Evolutionary conservation across 2,329 filamentous ascomycete species (phyloP), one percentile per base, ranked within the genome.

Genomic region (Coniochaeta sp.): DNA sequence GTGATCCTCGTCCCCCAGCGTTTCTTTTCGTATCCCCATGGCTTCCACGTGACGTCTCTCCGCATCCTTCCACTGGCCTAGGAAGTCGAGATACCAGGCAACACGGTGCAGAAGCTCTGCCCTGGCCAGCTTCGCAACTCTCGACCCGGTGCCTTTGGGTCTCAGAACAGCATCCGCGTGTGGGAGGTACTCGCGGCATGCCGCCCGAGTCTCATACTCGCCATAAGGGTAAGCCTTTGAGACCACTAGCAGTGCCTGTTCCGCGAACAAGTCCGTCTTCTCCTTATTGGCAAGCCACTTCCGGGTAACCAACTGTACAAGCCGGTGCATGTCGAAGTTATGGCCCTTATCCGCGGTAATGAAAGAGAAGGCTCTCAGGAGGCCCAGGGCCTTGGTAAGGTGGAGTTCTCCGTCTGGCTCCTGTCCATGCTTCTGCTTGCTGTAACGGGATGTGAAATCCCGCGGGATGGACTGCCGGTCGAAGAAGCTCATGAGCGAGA

Each of bases 401-500:
- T 38, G 24, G 17, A 59, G 16, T 38, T 38, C 36, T 14, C 5
- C 28, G 42, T 44, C 28, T n/a, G 56, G 34, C 30, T 38, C 12
- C 6, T n/a, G n/a, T n/a, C 16, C 36, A 4, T 38, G 36, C 16
- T 12, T 5, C 3, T 30, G 10, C 16, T 62, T 3, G 32, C 17
- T 34, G 24, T 65, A 66, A 14, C 64, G 14, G 7, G 58, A 58
- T 17, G 72, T 26, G 44, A 72, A 69, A 0, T 63, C 62, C 0
- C 55, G 34, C 0, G 71, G 72, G 36, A 75, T 73, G 0, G 59
- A 66, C 22, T 73, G 68, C 0, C 68, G 64, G 57, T 74, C 66
- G 7, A 74, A 66, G 0, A 71, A 60, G 2, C 69, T 69, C 62
- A 75, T 71, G 7, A 75, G 55, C 0, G 71, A 74, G 0, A 75